A percentile compares a stretch with the other conserved stretches of the same genome.
phyloP scores from a whole-genome alignment of 768 basidiomycete species.

The Mycena rosella region DNA sequence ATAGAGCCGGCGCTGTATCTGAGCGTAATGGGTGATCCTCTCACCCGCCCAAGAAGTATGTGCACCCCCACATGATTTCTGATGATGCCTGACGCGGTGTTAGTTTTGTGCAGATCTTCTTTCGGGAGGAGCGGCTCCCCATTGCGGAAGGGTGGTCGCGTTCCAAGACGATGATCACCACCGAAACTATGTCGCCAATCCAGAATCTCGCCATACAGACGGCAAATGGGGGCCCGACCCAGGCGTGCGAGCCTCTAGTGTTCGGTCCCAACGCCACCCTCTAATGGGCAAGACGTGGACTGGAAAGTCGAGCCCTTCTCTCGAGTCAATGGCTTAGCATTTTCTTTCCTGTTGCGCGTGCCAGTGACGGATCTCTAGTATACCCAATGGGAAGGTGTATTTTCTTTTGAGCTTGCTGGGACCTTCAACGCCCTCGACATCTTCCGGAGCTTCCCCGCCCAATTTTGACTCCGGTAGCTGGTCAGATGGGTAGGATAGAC shows the following conservation, averaged over 20 bases:
- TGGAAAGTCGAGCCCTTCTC: too few species aligned
- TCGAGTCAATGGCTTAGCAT: too few species aligned
- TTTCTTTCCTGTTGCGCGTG: too few species aligned
- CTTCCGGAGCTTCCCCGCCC: too few species aligned
- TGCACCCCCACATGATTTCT: not conserved
- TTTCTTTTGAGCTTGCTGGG: too few species aligned
- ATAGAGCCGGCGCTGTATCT: conserved; percentile 29
- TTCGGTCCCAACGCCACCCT: not conserved
- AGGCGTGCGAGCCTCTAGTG: not conserved
- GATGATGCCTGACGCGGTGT: too few species aligned
- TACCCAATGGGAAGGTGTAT: too few species aligned
- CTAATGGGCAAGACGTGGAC: not conserved
- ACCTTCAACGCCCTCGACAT: too few species aligned
- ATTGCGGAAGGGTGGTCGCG: not conserved
- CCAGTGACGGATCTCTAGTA: too few species aligned
- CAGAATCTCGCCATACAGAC: not conserved
- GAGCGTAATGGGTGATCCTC: conserved; percentile 25
- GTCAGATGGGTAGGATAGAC: too few species aligned
- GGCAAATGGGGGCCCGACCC: not conserved
- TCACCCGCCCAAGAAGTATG: conserved; percentile 33
- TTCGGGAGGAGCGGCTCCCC: not conserved
- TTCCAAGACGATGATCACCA: not conserved
- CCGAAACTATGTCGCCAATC: not conserved
- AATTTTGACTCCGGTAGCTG: too few species aligned
- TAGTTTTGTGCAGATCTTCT: not conserved